Percentiles rank a stretch among this genome's conserved stretches.
phyloP scores from a whole-genome alignment of 306 rosid species.

The Neltuma alba region DNA sequence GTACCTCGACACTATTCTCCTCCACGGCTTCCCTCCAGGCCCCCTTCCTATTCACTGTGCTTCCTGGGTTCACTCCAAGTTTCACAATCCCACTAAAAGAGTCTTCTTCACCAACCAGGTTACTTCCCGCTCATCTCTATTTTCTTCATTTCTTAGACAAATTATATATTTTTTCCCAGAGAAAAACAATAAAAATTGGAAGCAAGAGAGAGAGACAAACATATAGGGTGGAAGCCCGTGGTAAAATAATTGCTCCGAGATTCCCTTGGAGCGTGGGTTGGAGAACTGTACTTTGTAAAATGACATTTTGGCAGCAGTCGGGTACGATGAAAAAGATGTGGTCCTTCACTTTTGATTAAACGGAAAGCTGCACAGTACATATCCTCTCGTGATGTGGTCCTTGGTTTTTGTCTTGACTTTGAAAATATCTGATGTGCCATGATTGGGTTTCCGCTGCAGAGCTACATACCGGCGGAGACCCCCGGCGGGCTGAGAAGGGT shows the following conservation, averaged over 20 bases:
- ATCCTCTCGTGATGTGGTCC: neutral
- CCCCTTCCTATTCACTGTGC: constrained; percentile 44
- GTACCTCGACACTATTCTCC: constrained; percentile 52
- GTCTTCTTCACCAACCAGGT: constrained; percentile 69
- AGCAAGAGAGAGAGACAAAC: no score
- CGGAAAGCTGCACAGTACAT: no score
- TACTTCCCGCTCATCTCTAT: neutral
- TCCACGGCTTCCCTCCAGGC: constrained; percentile 45
- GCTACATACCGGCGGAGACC: constrained; percentile 59
- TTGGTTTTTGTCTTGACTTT: neutral
- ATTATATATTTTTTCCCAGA: no score
- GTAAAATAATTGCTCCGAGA: no score
- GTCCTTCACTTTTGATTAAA: neutral
- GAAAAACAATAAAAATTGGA: no score
- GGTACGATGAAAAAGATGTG: neutral
- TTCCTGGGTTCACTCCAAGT: constrained; percentile 78
- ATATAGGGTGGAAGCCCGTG: no score
- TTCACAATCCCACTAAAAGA: constrained; percentile 50
- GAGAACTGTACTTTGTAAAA: neutral
- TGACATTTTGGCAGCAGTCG: neutral
- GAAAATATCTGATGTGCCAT: neutral
- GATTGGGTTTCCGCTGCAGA: constrained; percentile 39
- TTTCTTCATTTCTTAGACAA: no score
- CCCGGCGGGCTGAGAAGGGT: constrained; percentile 59
- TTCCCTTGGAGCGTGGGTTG: neutral